Evolutionary conservation across 1,284 basidiomycete genomes (phyloP).

Genomic region (Malassezia pachydermatis): DNA sequence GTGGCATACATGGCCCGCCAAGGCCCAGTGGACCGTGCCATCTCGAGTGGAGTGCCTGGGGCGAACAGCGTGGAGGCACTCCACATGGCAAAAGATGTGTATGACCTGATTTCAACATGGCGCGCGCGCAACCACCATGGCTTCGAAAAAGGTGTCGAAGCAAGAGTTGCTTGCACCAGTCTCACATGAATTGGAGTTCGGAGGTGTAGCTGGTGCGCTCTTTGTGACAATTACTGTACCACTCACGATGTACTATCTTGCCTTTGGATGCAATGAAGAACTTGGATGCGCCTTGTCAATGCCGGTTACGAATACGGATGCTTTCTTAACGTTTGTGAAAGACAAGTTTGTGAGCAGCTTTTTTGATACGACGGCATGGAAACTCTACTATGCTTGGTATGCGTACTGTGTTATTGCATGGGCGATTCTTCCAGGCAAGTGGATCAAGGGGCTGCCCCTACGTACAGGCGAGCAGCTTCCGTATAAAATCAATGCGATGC

Average conservation of each 20-base stretch:
- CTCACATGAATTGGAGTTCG: conserved; percentile 64
- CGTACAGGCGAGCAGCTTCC: conserved; percentile 64
- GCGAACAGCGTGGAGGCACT: no score
- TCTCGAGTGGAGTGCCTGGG: no score
- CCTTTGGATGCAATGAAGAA: conserved; percentile 70
- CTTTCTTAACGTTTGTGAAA: conserved; percentile 18
- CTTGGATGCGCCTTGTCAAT: conserved; percentile 34
- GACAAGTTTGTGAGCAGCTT: conserved; percentile 48
- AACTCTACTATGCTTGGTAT: conserved; percentile 82
- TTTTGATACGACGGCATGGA: conserved; percentile 67
- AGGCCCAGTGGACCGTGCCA: no score
- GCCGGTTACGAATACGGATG: conserved; percentile 23
- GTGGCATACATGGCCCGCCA: no score
- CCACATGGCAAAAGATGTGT: no score
- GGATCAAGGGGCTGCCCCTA: conserved; percentile 67
- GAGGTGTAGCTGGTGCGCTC: conserved; percentile 70
- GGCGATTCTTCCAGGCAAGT: conserved; percentile 74
- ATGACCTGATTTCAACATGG: no score
- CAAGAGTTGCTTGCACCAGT: conserved; percentile 49
- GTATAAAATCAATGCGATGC: conserved; percentile 93
- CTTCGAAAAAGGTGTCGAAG: neutral
- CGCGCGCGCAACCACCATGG: no score
- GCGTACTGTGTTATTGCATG: conserved; percentile 71
- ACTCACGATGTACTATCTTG: conserved; percentile 65
- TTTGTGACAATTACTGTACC: conserved; percentile 67